These are phyloP conservation scores for Penicillium psychrofluorescens DNA, from an alignment of 495 filamentous ascomycete species.

Conservation along the genomic window DNA sequence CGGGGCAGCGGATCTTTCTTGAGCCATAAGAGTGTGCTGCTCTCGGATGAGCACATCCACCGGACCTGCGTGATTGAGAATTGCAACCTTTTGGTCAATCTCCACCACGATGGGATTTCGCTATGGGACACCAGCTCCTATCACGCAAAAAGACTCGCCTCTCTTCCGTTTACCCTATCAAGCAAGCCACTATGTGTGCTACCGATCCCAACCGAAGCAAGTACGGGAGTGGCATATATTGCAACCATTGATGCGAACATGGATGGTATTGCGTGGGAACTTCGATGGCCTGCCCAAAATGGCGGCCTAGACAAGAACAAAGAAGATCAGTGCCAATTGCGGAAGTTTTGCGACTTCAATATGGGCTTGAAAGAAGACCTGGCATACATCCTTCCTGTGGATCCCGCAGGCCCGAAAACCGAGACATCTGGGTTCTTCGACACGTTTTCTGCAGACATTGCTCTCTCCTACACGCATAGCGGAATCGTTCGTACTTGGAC, in stretches of 20 bases:
- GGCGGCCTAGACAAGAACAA: neutral
- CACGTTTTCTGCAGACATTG: slow-evolving; percentile 80
- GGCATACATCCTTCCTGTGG: slow-evolving; percentile 78
- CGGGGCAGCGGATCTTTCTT: slow-evolving; percentile 44
- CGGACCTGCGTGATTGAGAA: slow-evolving; percentile 69
- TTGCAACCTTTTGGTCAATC: slow-evolving; percentile 71
- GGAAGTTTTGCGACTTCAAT: slow-evolving; percentile 65
- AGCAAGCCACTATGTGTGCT: slow-evolving; percentile 81
- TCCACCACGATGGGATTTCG: slow-evolving; percentile 68
- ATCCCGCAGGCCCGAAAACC: slow-evolving; percentile 72
- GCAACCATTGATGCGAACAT: slow-evolving; percentile 78
- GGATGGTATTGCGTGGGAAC: slow-evolving; percentile 81
- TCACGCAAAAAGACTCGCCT: slow-evolving; percentile 48
- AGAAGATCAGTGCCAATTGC: slow-evolving; percentile 35
- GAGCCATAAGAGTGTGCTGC: slow-evolving; percentile 61
- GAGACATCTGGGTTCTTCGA: slow-evolving; percentile 77
- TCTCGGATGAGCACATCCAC: slow-evolving; percentile 68
- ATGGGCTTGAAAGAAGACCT: slow-evolving; percentile 68
- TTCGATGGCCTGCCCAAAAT: slow-evolving; percentile 35
- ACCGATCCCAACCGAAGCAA: slow-evolving; percentile 57
- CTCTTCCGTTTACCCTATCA: slow-evolving; percentile 49
- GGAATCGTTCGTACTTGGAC: slow-evolving; percentile 83
- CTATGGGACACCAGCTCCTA: slow-evolving; percentile 69
- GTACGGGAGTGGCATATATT: slow-evolving; percentile 49
- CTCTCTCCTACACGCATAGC: slow-evolving; percentile 72